Base-by-base conservation (phyloP, 2,329 filamentous ascomycete genomes). In the Sarocladium kiliense region DNA sequence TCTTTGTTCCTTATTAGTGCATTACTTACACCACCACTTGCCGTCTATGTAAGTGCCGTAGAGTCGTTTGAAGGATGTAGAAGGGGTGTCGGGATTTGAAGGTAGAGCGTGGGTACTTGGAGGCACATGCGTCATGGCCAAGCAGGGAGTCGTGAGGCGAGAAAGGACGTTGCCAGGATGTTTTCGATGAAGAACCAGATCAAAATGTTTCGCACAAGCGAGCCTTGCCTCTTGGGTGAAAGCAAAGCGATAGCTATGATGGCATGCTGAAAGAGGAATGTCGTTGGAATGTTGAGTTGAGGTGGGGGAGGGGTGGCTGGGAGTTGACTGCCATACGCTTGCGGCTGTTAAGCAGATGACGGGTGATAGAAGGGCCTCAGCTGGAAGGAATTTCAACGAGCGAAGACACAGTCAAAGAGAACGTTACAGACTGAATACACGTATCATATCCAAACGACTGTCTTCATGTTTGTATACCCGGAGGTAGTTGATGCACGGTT, bases 1-100 rank as follows among this genome's bases (percentile, higher is more conserved):
- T 32, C 12, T 32, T 32, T 12, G 12, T 7, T 6, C 12, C 30
- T 32, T 12, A 6, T 36, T 3, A 26, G 18, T 26, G 3, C 25
- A 32, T 25, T 18, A 61, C 69, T 56, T 66, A 71, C 69, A 74
- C 65, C 63, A 71, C 69, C 71, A 74, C 41, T 65, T 55, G 5
- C 65, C 68, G 53, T 70, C 63, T 23, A 64, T 55, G 54, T 62
- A 73, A 37, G 64, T 56, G 23, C 71, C 70, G 54, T 69, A 64
- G 56, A 66, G 62, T 23, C 67, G 65, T 53, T 66, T 68, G 59
- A 65, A 70, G 10, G 61, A 53, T 5, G 69, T 62, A 54, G 14
- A 56, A 1, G 66, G 63, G 19, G 63, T 64, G 36, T 60, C 53
- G 2, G 64, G 58, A n/a, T 56, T 47, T 16, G 36, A 34, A n/a